Base-by-base conservation (phyloP, 2,329 filamentous ascomycete species). In the Hysterium pulicare region DNA sequence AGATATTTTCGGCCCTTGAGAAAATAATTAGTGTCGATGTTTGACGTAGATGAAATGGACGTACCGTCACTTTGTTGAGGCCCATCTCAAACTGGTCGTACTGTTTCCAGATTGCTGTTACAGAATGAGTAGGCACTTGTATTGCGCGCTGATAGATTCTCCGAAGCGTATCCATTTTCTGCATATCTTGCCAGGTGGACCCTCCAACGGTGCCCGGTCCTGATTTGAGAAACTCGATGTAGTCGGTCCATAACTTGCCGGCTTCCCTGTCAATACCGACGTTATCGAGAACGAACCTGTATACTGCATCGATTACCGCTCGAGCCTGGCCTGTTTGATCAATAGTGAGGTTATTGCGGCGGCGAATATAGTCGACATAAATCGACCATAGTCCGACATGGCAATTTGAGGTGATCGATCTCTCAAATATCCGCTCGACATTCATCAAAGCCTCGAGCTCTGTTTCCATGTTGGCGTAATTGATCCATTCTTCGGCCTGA, bases 81-180 rank as follows among this genome's bases (percentile, higher is more conserved):
- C 84, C 82, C 80, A 93, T 90, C 69, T 98, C 93, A 60, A 98
- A 98, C 53, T 87, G 84, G 64, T 97, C 90, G 61, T 98, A 98
- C 60, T 98, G 91, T 64, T 94, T 95, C 94, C 93, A 98, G 11
- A 98, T 72, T 40, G 78, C 79, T 58, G 91, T 87, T 37, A 95
- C 81, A 23, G 85, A 86, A 41, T 84, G 81, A 49, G 89, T 95
- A 4, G 94, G 94, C 30, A 96, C 81, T 51, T 82, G 84, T 44
- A 96, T 87, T 11, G 91, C 91, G 40, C 85, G 85, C 58, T 96
- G 90, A 64, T 96, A 98, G 1, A 88, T 87, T 64, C 94, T 95
- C 46, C 93, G 84, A 39, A 98, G 71, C 54, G 87, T 76, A 57
- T 98, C 93, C 86, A 95, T 95, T 75, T 98, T 98, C 63, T 97